Percentiles rank a stretch among this genome's conserved stretches.
Evolutionary conservation across 345 rosid species (phyloP).

Genomic region (Pistacia integerrima): DNA sequence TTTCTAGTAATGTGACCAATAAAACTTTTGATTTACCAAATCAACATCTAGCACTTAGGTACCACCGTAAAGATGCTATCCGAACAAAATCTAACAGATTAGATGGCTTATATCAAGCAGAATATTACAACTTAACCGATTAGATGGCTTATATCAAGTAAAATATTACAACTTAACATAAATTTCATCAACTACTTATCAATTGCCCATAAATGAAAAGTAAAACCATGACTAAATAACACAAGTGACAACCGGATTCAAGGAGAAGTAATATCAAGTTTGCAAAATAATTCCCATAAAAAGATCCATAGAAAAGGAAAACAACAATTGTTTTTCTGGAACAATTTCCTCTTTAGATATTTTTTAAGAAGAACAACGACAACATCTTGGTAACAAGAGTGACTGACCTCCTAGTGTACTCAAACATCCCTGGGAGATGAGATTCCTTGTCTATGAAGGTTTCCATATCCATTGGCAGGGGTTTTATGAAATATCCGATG

Average conservation of each 20-base stretch:
- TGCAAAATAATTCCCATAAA: not conserved
- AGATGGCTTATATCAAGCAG: not conserved
- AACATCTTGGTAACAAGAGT: constrained; percentile 13
- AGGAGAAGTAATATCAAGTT: not conserved
- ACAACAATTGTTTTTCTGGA: not conserved
- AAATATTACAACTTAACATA: not conserved
- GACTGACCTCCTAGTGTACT: constrained; percentile 75
- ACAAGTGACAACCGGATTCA: not conserved
- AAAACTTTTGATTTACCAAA: not conserved
- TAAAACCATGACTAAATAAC: not conserved
- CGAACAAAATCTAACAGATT: not conserved
- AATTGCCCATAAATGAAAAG: not conserved
- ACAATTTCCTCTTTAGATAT: not conserved
- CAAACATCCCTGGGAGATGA: constrained; percentile 88
- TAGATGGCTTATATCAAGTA: not conserved
- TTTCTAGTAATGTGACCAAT: not conserved
- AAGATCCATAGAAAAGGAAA: not conserved
- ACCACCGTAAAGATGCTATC: not conserved
- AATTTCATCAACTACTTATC: not conserved
- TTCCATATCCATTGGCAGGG: constrained; percentile 63
- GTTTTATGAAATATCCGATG: constrained; percentile 93
- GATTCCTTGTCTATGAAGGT: constrained; percentile 61
- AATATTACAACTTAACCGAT: not conserved
- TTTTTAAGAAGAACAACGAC: not conserved
- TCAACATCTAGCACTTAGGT: not conserved